A percentile compares a stretch with the other conserved stretches of the same genome.
Conservation (phyloP, 371 early-diverging fungal genomes). For the Mucor saturninus region DNA sequence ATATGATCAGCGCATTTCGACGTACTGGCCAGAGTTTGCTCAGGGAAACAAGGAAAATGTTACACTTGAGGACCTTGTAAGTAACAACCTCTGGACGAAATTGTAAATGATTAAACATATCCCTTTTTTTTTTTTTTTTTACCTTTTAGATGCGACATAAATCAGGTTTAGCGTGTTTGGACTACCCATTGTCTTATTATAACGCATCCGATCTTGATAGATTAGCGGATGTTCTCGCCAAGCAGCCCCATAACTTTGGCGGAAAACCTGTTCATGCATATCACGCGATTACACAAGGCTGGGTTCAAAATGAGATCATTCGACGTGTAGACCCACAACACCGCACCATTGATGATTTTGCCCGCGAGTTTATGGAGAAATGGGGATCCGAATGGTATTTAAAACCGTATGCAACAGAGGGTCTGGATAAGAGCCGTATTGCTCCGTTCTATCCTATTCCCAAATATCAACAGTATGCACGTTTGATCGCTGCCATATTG, state of each 20-base stretch:
- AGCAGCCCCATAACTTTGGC: constrained; percentile 67
- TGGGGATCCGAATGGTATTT: constrained; percentile 63
- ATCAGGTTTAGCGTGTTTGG: constrained; percentile 65
- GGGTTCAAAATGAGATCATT: constrained; percentile 75
- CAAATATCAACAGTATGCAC: neutral
- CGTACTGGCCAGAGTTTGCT: constrained; percentile 83
- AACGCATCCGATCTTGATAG: constrained; percentile 35
- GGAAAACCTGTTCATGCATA: constrained; percentile 61
- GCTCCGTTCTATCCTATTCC: constrained; percentile 5
- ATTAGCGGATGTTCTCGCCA: constrained; percentile 52
- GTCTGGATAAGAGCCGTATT: constrained; percentile 40
- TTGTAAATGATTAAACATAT: neutral
- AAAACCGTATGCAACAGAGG: constrained; percentile 36
- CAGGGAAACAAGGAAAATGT: constrained; percentile 76
- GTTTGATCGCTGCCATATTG: neutral
- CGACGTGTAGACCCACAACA: constrained; percentile 60
- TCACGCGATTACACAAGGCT: constrained; percentile 72
- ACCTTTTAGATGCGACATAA: constrained; percentile 59
- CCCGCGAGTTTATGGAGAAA: constrained; percentile 47
- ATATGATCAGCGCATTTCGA: constrained; percentile 58
- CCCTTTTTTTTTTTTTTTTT: neutral
- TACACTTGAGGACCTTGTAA: constrained; percentile 59
- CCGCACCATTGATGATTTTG: constrained; percentile 61
- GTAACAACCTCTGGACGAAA: neutral
- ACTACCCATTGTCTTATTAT: constrained; percentile 44